Base-by-base conservation (phyloP, 179 eudicot species). In the Gypsophila paniculata region DNA sequence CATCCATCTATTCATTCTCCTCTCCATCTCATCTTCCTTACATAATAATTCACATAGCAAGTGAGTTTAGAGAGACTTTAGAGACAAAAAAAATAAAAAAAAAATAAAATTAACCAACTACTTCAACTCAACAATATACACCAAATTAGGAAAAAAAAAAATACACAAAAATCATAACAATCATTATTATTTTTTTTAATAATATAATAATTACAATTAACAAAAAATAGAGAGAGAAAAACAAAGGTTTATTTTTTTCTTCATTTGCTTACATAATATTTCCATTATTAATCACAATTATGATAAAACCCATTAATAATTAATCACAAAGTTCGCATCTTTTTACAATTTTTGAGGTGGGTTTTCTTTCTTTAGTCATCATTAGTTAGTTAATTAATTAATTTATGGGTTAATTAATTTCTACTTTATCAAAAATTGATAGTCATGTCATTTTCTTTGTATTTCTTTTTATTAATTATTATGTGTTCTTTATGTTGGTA, bases 391-490 rank as follows among this genome's bases (percentile, higher is more conserved):
- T 9, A 46, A 46, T 46, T 0, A 46, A 46, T 8, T 4, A 46
- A 46, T 13, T 42, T 42, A 3, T 9, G 46, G 8, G 46, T 42
- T 42, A 10, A 10, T 10, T 46, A 10, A 10, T 46, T 46, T 12
- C 17, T 46, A 0, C 9, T 10, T 46, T 46, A 4, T 12, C 12
- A 62, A 71, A 75, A 71, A 66, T 72, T 54, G 72, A 72, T 72
- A 77, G 80, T 77, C 76, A 74, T 19, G 64, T 80, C 82, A 61
- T 75, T 77, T 48, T 77, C 79, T 60, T 52, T 70, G 61, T 64
- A 57, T 38, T 65, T 25, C 42, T 68, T 75, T 29, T 23, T 34
- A 62, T 11, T 0, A 42, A 19, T 58, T 68, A 34, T 52, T 42
- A 15, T 69, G 10, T 19, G 22, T 72, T 72, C 10, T 51, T 72